Evolutionary conservation across 345 rosid species (phyloP).

Genomic region (Eucalyptus globulus): DNA sequence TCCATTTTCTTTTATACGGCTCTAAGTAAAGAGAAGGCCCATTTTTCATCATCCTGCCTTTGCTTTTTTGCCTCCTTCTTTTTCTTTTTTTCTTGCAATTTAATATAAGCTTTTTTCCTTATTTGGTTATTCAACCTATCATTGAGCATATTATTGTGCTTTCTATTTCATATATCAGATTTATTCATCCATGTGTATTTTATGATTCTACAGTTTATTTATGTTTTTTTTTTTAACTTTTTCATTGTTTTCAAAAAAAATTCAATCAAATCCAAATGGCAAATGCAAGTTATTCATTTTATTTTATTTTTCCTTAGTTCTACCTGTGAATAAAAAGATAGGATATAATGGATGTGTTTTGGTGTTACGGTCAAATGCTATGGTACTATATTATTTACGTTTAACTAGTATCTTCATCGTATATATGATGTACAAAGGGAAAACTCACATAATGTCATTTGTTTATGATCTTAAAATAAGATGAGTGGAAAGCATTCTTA

Average conservation of each 20-base stretch:
- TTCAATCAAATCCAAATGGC: background rate
- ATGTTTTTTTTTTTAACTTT: background rate
- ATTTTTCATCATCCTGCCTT: background rate
- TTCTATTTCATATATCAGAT: too few species aligned
- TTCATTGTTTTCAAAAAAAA: rapidly evolving
- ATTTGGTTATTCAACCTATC: too few species aligned
- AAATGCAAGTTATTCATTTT: background rate
- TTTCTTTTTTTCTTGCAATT: background rate
- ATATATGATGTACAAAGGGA: background rate
- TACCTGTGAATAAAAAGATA: background rate
- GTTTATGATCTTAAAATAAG: background rate
- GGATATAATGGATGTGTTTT: background rate
- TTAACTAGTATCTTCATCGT: background rate
- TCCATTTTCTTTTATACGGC: background rate
- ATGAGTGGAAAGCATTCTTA: background rate
- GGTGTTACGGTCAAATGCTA: background rate
- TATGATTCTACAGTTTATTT: background rate
- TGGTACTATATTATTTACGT: background rate
- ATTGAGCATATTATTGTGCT: too few species aligned
- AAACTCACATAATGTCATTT: background rate
- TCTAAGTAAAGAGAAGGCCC: background rate
- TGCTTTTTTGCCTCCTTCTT: background rate
- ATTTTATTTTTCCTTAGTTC: background rate
- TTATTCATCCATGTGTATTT: too few species aligned
- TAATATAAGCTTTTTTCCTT: too few species aligned